Conservation (phyloP, 495 filamentous ascomycete genomes). For the Niebla homalea region DNA sequence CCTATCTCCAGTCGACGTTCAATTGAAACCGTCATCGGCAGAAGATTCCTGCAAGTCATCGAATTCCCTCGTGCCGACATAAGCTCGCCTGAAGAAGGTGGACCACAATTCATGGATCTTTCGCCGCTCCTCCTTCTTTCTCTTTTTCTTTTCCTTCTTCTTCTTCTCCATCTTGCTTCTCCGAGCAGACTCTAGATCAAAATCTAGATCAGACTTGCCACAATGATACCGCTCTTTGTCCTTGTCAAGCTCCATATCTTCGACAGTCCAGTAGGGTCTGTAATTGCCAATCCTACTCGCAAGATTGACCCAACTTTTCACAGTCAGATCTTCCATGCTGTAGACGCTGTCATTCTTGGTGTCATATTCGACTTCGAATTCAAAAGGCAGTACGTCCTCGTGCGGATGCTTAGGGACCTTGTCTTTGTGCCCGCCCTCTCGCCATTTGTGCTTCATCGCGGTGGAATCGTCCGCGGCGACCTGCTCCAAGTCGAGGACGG, state of each 20-base stretch:
- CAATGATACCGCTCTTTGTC: slow-evolving; percentile 17
- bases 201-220: slow-evolving; percentile 8
- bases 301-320: slow-evolving; percentile 64
- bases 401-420: slow-evolving; percentile 31
- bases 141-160: slow-evolving; percentile 31
- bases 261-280: slow-evolving; percentile 15
- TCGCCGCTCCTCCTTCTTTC: slow-evolving; percentile 31
- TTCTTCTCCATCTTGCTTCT: slow-evolving; percentile 13
- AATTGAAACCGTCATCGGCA: neutral
- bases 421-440: slow-evolving; percentile 42
- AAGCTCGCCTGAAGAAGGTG: slow-evolving; percentile 64
- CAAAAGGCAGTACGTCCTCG: slow-evolving; percentile 44
- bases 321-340: slow-evolving; percentile 70
- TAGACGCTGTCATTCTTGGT: slow-evolving; percentile 64
- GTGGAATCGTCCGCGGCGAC: slow-evolving; percentile 12
- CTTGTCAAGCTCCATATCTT: slow-evolving; percentile 12
- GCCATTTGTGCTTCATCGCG: slow-evolving; percentile 26
- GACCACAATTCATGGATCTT: slow-evolving; percentile 52
- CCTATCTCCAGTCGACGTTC: neutral
- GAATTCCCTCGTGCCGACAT: slow-evolving; percentile 55
- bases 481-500: neutral
- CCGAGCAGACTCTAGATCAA: slow-evolving; percentile 7
- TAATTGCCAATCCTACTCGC: slow-evolving; percentile 62
- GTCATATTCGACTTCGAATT: slow-evolving; percentile 76
- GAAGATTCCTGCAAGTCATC: slow-evolving; percentile 38